phyloP scores from a whole-genome alignment of 176 grass and related monocot genomes.

The Olyra latifolia region DNA sequence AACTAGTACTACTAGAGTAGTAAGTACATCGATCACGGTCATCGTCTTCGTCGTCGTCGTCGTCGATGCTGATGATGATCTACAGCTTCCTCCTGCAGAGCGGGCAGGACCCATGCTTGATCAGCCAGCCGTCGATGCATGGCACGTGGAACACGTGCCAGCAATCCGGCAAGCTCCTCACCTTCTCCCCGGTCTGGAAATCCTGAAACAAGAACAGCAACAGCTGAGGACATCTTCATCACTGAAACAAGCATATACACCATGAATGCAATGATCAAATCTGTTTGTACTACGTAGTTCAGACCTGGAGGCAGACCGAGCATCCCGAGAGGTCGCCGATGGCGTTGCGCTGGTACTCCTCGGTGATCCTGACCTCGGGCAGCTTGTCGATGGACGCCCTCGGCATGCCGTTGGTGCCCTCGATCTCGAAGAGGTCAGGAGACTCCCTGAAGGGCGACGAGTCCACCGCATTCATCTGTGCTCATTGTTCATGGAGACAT shows the following conservation, averaged over 20 bases:
- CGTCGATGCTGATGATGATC: not conserved
- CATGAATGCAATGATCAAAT: not conserved
- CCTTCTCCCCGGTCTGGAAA: constrained; percentile 67
- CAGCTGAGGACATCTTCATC: not conserved
- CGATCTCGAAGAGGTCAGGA: constrained; percentile 68
- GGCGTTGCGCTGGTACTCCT: constrained; percentile 47
- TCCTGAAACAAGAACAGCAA: constrained; percentile 38
- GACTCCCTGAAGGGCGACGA: constrained; percentile 60
- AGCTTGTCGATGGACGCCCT: constrained; percentile 65
- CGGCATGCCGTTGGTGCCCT: constrained; percentile 54
- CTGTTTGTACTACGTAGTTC: not conserved
- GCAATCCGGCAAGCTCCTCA: constrained; percentile 75
- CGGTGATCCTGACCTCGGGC: constrained; percentile 59
- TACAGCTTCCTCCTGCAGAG: constrained; percentile 75
- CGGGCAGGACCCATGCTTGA: constrained; percentile 80
- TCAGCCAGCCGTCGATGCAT: constrained; percentile 83
- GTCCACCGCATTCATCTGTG: constrained; percentile 66
- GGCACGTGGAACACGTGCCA: constrained; percentile 77
- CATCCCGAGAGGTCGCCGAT: constrained; percentile 59
- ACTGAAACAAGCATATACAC: not conserved
- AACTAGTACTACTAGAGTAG: constrained; percentile 4
- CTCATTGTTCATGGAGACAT: not conserved
- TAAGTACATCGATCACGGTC: not conserved
- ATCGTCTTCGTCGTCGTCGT: not conserved
- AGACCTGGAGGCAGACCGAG: constrained; percentile 86